These are phyloP conservation scores for Volvariella surrecta DNA, from an alignment of 1,284 basidiomycete species.

Conservation along the genomic window DNA sequence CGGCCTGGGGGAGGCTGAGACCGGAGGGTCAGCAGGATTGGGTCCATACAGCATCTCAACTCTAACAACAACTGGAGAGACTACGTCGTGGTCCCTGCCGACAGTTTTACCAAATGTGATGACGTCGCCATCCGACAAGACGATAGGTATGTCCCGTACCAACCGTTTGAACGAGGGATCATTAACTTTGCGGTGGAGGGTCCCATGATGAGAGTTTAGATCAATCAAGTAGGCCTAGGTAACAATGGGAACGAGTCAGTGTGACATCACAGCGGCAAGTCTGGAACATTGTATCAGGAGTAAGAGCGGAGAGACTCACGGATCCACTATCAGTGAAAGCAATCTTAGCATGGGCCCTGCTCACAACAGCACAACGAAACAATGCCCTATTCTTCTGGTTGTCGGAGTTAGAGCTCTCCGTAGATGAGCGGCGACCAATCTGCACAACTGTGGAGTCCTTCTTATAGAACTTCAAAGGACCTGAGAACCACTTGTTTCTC, in stretches of 20 bases:
- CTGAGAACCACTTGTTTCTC: slow-evolving; percentile 22
- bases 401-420: slow-evolving; percentile 22
- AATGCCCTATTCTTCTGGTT: slow-evolving; percentile 30
- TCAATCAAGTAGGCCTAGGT: slow-evolving; percentile 53
- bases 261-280: not conserved
- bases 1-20: slow-evolving; percentile 11
- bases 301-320: slow-evolving; percentile 26
- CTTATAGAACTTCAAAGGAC: slow-evolving; percentile 32
- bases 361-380: slow-evolving; percentile 59
- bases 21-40: slow-evolving; percentile 13
- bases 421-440: slow-evolving; percentile 45
- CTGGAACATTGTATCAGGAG: not conserved
- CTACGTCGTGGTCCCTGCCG: slow-evolving; percentile 44
- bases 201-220: slow-evolving; percentile 55
- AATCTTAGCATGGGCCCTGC: slow-evolving; percentile 58
- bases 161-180: slow-evolving; percentile 35
- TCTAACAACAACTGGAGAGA: slow-evolving; percentile 49
- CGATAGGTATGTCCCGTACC: slow-evolving; percentile 35
- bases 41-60: slow-evolving; percentile 39
- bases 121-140: slow-evolving; percentile 53
- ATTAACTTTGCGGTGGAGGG: slow-evolving; percentile 41
- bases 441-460: slow-evolving; percentile 34
- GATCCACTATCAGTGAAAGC: slow-evolving; percentile 50
- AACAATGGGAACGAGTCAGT: slow-evolving; percentile 12
- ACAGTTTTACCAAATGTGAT: slow-evolving; percentile 70